Base-by-base conservation (phyloP, 345 rosid species). In the Luvunga scandens region DNA sequence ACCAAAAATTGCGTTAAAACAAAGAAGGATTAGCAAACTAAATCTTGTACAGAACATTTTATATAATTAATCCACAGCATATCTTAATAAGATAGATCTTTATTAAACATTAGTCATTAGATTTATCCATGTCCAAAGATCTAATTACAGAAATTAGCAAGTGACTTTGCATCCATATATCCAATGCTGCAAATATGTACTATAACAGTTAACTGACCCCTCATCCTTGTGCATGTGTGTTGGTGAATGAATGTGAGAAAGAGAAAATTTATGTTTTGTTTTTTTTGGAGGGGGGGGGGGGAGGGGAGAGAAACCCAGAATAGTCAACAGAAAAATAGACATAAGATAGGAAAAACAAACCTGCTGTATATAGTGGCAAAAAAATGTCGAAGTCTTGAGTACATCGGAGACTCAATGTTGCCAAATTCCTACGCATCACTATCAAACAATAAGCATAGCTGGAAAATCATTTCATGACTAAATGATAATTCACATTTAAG, bases 311-410 rank as follows among this genome's bases (percentile, higher is more conserved):
- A 72, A 77, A 45, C 71, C 60, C n/a, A 45, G 27, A 31, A 59
- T 36, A 75, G 38, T 69, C 18, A 24, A 81, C 25, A 73, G 64
- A 28, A 66, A 33, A 53, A 38, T 27, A 42, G 7, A 3, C 14
- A 10, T 22, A 22, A 61, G 61, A 71, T 27, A 9, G 22, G 28
- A 4, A 68, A 71, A n/a, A 76, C 71, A 77, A 62, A 95, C 98
- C 98, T 93, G 91, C 80, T 79, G 81, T 88, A 93, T 30, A 92
- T 87, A 72, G 95, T 89, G 22, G 86, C 84, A 62, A 90, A 95
- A 83, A 93, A 95, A 79, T 88, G 88, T n/a, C 83, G 85, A 76
- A 91, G 93, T 75, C 95, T 87, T 18, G 96, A 85, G 71, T 91
- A 90, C 85, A 93, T 84, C 0, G 98, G 99, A 71, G 96, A 85